These are phyloP conservation scores for Cryptococcus sp. DNA, from an alignment of 1,284 basidiomycete species.

Conservation along the genomic window DNA sequence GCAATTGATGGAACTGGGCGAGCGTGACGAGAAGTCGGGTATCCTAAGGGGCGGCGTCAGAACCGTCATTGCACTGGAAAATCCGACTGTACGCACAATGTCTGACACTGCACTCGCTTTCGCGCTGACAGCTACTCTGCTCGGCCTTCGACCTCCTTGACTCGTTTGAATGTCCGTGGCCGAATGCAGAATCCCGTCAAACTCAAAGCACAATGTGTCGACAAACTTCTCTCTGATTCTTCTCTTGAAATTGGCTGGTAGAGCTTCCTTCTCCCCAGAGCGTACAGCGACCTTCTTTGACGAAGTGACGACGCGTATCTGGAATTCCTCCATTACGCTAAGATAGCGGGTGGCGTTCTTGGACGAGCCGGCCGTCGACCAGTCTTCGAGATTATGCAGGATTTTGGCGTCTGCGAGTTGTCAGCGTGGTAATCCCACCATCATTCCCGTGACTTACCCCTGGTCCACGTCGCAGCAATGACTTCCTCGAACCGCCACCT, in stretches of 20 bases:
- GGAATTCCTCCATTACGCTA: conserved; percentile 75
- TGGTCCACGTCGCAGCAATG: conserved; percentile 75
- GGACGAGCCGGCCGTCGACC: conserved; percentile 62
- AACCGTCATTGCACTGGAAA: neutral
- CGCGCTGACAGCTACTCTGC: conserved; percentile 6
- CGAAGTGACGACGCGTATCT: conserved; percentile 74
- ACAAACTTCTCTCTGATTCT: conserved; percentile 86
- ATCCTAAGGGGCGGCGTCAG: conserved; percentile 60
- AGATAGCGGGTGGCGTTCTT: conserved; percentile 61
- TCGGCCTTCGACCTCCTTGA: conserved; percentile 16
- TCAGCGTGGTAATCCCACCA: neutral
- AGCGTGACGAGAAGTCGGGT: conserved; percentile 84
- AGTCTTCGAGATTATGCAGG: conserved; percentile 84
- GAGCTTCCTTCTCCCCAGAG: conserved; percentile 24
- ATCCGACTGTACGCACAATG: no score
- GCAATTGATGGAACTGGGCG: conserved; percentile 82
- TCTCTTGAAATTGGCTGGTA: conserved; percentile 50
- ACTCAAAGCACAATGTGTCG: conserved; percentile 81
- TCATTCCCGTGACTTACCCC: conserved; percentile 60
- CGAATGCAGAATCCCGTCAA: conserved; percentile 84
- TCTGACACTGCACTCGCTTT: no score
- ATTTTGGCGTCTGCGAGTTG: conserved; percentile 69
- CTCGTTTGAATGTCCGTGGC: conserved; percentile 52
- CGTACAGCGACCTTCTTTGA: conserved; percentile 72
- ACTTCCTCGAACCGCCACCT: conserved; percentile 88